Percentiles rank a stretch among this genome's conserved stretches.
phyloP scores from a whole-genome alignment of 345 rosid genomes.

The Hypericum androsaemum region DNA sequence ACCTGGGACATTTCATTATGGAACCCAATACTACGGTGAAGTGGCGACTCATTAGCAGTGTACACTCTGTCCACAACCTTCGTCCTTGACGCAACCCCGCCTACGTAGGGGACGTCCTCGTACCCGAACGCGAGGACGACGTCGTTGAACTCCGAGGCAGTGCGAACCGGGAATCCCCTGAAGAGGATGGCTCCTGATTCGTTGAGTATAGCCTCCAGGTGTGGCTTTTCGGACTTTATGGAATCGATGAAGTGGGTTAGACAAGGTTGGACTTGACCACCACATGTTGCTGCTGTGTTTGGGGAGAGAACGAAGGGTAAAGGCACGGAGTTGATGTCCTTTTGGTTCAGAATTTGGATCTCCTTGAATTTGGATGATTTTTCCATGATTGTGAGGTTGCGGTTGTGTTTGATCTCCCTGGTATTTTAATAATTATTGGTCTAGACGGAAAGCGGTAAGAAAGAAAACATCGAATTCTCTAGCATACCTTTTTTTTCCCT shows the following conservation, averaged over 20 bases:
- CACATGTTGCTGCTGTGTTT: slow-evolving; percentile 2
- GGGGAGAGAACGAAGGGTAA: slow-evolving; percentile 59
- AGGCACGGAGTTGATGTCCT: not conserved
- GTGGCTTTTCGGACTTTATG: slow-evolving; percentile 37
- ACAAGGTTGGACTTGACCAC: slow-evolving; percentile 10
- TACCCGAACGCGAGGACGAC: slow-evolving; percentile 76
- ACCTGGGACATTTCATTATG: slow-evolving; percentile 98
- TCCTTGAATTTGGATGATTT: too few relatives aligned
- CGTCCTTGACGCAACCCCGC: slow-evolving; percentile 74
- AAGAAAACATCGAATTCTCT: too few relatives aligned
- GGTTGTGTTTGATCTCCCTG: too few relatives aligned
- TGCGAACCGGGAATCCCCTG: slow-evolving; percentile 45
- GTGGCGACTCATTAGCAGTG: slow-evolving; percentile 90
- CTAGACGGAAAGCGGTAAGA: too few relatives aligned
- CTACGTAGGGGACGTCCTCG: slow-evolving; percentile 85
- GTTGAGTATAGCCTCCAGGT: slow-evolving; percentile 51
- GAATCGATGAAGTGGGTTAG: slow-evolving; percentile 22
- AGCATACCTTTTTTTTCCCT: too few relatives aligned
- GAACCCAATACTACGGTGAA: slow-evolving; percentile 75
- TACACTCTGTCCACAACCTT: slow-evolving; percentile 76
- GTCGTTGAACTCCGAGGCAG: slow-evolving; percentile 74
- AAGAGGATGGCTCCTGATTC: slow-evolving; percentile 60
- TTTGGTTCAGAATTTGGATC: not conserved
- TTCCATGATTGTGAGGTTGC: too few relatives aligned
- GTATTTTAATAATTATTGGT: too few relatives aligned